A percentile compares a stretch with the other conserved stretches of the same genome.
Conservation (phyloP, 2,329 filamentous ascomycete species). For the Diaporthe amygdali region DNA sequence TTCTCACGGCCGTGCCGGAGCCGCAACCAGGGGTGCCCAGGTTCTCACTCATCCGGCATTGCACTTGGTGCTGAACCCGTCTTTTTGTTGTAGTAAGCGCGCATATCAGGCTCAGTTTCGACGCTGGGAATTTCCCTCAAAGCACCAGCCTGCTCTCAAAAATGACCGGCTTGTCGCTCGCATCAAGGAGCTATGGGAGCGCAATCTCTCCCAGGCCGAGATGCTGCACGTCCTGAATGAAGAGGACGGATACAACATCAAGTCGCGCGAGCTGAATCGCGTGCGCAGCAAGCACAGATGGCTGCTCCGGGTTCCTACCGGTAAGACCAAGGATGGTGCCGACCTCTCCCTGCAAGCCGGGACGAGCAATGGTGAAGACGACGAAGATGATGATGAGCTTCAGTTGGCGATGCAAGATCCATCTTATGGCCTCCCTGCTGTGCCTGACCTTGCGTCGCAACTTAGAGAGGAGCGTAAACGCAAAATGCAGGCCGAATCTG, state of each 20-base stretch:
- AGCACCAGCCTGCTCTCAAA: constrained; percentile 74
- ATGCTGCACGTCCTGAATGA: constrained; percentile 74
- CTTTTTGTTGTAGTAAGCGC: constrained; percentile 63
- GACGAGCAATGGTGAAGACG: neutral
- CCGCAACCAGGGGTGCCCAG: neutral
- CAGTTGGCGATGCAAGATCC: neutral
- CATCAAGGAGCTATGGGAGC: constrained; percentile 79
- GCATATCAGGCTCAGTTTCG: constrained; percentile 79
- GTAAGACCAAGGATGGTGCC: constrained; percentile 36
- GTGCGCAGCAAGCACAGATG: constrained; percentile 73
- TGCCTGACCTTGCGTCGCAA: constrained; percentile 40
- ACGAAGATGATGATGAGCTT: neutral
- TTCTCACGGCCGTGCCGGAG: neutral
- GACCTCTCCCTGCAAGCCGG: neutral
- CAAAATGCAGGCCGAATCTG: constrained; percentile 62
- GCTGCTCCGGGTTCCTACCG: constrained; percentile 65
- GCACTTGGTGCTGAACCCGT: neutral
- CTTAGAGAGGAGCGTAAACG: constrained; percentile 60
- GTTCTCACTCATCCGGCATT: neutral
- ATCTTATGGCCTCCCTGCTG: constrained; percentile 37
- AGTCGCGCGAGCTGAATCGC: constrained; percentile 72
- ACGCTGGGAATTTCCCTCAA: constrained; percentile 79
- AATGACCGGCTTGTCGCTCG: constrained; percentile 70
- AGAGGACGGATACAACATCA: constrained; percentile 75
- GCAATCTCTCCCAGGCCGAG: constrained; percentile 72